phyloP scores from a whole-genome alignment of 106 monocot species.

The Gastrodia elata region DNA sequence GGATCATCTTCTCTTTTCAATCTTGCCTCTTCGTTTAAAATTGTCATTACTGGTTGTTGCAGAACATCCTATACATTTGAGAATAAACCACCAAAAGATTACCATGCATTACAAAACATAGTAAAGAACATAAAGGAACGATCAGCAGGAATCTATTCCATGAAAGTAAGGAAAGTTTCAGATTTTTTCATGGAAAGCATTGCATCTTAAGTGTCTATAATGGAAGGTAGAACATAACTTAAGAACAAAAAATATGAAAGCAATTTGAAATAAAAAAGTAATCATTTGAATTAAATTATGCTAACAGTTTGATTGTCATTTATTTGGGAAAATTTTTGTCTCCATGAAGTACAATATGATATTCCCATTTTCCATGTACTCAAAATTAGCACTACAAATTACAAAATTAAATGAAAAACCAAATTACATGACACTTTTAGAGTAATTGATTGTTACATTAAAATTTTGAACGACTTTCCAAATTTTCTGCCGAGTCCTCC shows the following conservation, averaged over 20 bases:
- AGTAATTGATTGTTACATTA: constrained; percentile 42
- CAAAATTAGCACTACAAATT: neutral
- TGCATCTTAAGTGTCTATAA: neutral
- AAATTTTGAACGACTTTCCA: constrained; percentile 67
- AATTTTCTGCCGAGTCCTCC: constrained; percentile 53
- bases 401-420: neutral
- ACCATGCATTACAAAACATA: neutral
- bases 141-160: too few relatives aligned
- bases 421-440: neutral
- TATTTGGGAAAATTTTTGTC: neutral
- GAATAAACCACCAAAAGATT: constrained; percentile 2
- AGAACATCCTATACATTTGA: constrained; percentile 49
- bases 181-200: too few relatives aligned
- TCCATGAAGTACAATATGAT: neutral
- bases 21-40: constrained; percentile 45
- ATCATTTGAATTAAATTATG: neutral
- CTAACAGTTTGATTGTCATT: neutral
- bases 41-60: constrained; percentile 56
- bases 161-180: too few relatives aligned
- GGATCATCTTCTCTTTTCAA: constrained; percentile 24
- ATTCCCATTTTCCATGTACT: neutral
- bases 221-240: neutral
- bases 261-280: neutral
- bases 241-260: neutral
- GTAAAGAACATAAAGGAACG: neutral